Conservation (phyloP, 139 green algal genomes). For the Choricystis sp. region DNA sequence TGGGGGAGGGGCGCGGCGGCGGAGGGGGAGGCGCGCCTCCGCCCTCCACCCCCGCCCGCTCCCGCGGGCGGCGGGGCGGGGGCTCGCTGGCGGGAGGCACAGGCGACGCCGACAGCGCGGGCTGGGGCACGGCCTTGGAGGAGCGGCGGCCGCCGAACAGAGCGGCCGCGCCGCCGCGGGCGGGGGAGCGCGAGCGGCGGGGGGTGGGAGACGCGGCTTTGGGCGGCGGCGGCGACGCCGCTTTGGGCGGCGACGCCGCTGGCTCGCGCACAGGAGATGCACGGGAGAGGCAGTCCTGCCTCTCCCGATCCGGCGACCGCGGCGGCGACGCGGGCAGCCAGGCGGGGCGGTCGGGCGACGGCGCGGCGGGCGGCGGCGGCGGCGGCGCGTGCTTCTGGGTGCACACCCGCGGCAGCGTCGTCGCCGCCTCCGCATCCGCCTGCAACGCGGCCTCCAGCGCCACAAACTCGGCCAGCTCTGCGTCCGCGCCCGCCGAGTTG, state of each 20-base stretch:
- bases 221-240: no score
- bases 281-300: conserved; percentile 10
- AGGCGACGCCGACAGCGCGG: background rate
- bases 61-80: background rate
- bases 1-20: no score
- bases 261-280: conserved; percentile 10
- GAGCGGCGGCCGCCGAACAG: no score
- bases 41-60: conserved; percentile 14
- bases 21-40: no score
- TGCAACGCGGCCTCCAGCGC: conserved; percentile 37
- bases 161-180: no score
- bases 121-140: background rate
- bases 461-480: conserved; percentile 43
- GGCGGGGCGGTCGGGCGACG: background rate
- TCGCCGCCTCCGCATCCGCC: conserved; percentile 7
- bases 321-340: background rate
- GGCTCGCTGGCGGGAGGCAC: background rate
- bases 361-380: background rate
- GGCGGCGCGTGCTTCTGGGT: conserved; percentile 13
- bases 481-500: conserved; percentile 13
- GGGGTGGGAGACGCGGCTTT: no score
- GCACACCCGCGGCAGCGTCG: no score
- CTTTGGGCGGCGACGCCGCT: no score
- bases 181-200: no score
- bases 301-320: background rate